Base-by-base conservation (phyloP, 495 filamentous ascomycete species). In the Polyplosphaeria fusca region DNA sequence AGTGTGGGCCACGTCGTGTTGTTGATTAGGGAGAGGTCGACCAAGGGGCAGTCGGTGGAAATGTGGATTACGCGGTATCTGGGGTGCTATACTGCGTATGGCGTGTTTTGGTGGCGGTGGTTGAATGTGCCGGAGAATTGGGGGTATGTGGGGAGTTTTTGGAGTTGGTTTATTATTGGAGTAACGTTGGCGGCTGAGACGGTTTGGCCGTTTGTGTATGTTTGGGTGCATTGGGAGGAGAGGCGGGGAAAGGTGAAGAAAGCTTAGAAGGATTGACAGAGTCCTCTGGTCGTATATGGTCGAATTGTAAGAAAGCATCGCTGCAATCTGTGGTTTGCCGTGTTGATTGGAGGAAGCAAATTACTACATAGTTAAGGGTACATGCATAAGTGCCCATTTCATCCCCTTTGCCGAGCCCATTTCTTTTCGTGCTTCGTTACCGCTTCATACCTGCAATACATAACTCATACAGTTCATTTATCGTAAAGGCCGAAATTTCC, bases 111-210 rank as follows among this genome's bases (percentile, higher is more conserved):
- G 1, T 58, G 59, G 59, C 45, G 59, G 20, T 63, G 47, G n/a
- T 24, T 30, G n/a, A 63, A 63, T 40, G 25, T 58, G 9, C 54
- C 59, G 3, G 27, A 58, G 45, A 63, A 63, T 42, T 63, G 59
- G 59, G 45, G n/a, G 26, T 63, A 63, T 40, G 54, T 63, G 3
- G 45, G 23, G 1, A 42, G 28, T n/a, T 18, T 5, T n/a, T 53
- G 24, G 53, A 52, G 53, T 23, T 35, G 27, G 14, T 23, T 18
- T 9, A 19, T 28, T 4, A 58, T 63, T 40, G 39, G 7, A 19
- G 5, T 52, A 3, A 63, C 53, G 5, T 22, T 63, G 20, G 12
- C 51, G 46, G 25, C 53, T 38, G 59, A 63, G 53, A 24, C 38
- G 25, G 27, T 52, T 1, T 50, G 40, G 4, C 59, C 59, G 4